phyloP scores from a whole-genome alignment of 2,329 filamentous ascomycete genomes.

The Stagonosporopsis vannaccii region DNA sequence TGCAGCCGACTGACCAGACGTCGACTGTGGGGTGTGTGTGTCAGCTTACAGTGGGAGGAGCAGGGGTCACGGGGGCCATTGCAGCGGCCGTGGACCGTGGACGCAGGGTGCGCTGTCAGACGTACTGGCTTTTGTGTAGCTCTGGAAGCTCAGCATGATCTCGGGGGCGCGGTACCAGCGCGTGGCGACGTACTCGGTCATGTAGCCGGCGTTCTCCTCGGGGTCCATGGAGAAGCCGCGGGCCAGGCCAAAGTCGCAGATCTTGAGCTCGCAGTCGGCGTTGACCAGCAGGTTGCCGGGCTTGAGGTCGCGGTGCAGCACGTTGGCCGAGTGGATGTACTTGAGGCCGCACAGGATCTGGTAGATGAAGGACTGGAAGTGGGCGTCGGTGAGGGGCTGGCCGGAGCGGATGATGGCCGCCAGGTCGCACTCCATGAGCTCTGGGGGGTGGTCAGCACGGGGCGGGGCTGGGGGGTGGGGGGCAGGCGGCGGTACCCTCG shows the following conservation, averaged over 20 bases:
- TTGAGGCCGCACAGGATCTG: constrained; percentile 98
- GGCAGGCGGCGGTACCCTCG: constrained; percentile 69
- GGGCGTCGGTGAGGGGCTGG: constrained; percentile 94
- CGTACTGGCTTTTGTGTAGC: constrained; percentile 99
- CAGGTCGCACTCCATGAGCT: constrained; percentile 98
- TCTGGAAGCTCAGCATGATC: constrained; percentile 99
- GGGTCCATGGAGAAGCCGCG: constrained; percentile 97
- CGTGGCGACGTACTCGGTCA: constrained; percentile 99
- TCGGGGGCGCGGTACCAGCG: constrained; percentile 98
- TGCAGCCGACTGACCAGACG: constrained; percentile 98
- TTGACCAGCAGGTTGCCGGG: constrained; percentile 97
- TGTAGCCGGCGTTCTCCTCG: constrained; percentile 98
- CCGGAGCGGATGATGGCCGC: constrained; percentile 97
- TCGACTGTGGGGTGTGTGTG: constrained; percentile 69
- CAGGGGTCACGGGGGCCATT: no score
- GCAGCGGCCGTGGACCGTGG: no score
- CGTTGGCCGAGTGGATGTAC: constrained; percentile 99
- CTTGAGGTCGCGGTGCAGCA: constrained; percentile 95
- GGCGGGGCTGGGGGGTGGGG: background rate
- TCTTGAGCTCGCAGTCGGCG: constrained; percentile 98
- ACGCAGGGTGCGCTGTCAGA: constrained; percentile 42
- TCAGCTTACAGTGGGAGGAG: no score
- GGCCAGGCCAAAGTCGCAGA: constrained; percentile 96
- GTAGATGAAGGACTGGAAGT: constrained; percentile 99
- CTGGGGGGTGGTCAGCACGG: constrained; percentile 58